phyloP scores from a whole-genome alignment of 1,139 yeast species.

The Hyphopichia khmerensis region DNA sequence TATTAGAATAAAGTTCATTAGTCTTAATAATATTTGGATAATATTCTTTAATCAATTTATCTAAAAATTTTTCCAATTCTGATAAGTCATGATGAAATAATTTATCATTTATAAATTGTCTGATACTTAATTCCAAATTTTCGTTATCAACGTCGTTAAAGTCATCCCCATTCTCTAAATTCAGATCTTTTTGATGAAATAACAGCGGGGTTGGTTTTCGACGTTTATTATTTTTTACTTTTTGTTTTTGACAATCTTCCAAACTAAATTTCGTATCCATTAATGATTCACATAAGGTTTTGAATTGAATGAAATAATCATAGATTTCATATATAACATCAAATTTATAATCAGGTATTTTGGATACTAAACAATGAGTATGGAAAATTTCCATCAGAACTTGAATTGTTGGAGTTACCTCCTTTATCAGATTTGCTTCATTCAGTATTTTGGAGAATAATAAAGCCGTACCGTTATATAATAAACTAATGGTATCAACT shows the following conservation, averaged over 20 bases:
- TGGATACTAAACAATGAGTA: conserved; percentile 23
- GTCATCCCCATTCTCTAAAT: neutral
- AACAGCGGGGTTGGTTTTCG: conserved; percentile 6
- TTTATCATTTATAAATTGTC: conserved; percentile 4
- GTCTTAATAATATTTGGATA: conserved; percentile 27
- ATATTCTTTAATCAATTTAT: conserved; percentile 22
- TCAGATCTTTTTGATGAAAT: neutral
- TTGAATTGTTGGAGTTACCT: conserved; percentile 26
- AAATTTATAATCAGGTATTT: conserved; percentile 37
- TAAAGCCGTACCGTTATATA: conserved; percentile 37
- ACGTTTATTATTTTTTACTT: neutral
- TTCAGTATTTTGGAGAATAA: conserved; percentile 27
- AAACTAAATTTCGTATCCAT: neutral
- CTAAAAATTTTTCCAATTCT: conserved; percentile 32
- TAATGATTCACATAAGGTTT: conserved; percentile 11
- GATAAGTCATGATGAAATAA: conserved; percentile 11
- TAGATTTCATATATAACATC: conserved; percentile 26
- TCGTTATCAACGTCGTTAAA: conserved; percentile 2
- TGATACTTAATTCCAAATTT: neutral
- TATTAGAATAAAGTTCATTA: conserved; percentile 21
- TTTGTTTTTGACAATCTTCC: neutral
- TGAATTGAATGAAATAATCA: conserved; percentile 22
- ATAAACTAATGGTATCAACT: conserved; percentile 30
- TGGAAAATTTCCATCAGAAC: conserved; percentile 26
- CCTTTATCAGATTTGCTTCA: conserved; percentile 18